Percentiles rank a stretch among this genome's conserved stretches.
These are phyloP conservation scores for Penicillium silybi DNA, from an alignment of 495 filamentous ascomycete genomes.

Conservation along the genomic window DNA sequence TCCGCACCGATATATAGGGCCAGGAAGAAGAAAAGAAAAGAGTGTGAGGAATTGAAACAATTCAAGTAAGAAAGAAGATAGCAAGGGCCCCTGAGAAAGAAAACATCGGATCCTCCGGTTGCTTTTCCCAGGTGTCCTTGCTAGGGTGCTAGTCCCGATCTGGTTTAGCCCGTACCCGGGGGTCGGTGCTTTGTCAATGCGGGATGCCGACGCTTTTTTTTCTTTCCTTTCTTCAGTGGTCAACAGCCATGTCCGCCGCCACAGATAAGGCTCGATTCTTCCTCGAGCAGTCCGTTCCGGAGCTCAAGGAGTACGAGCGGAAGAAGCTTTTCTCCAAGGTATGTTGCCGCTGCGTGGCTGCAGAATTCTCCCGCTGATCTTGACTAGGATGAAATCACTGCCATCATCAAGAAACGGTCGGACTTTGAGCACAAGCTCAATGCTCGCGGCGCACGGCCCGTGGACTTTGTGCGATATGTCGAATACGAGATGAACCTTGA, in stretches of 20 bases:
- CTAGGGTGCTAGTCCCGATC: slow-evolving; percentile 12
- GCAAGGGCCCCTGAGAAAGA: slow-evolving; percentile 35
- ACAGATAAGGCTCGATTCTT: slow-evolving; percentile 94
- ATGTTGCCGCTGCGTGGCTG: slow-evolving; percentile 1
- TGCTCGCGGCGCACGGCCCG: slow-evolving; percentile 65
- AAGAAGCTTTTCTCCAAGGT: slow-evolving; percentile 85
- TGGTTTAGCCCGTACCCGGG: slow-evolving; percentile 14
- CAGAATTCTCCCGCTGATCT: slow-evolving; percentile 5
- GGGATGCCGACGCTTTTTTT: slow-evolving; percentile 40
- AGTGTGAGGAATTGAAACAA: slow-evolving; percentile 32
- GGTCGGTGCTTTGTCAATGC: slow-evolving; percentile 27
- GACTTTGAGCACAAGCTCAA: slow-evolving; percentile 91
- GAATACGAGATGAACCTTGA: slow-evolving; percentile 92
- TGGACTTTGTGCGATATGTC: slow-evolving; percentile 81
- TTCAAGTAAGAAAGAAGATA: slow-evolving; percentile 11
- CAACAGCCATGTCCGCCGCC: slow-evolving; percentile 64
- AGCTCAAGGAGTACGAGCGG: slow-evolving; percentile 81
- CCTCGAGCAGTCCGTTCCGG: slow-evolving; percentile 84
- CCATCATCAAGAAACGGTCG: slow-evolving; percentile 83
- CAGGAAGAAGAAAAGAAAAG: slow-evolving; percentile 26
- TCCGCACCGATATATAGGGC: slow-evolving; percentile 20
- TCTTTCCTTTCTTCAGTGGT: slow-evolving; percentile 11
- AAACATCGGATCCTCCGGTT: slow-evolving; percentile 28
- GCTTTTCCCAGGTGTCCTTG: slow-evolving; percentile 17
- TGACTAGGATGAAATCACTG: slow-evolving; percentile 73